Evolutionary conservation across 2,329 filamentous ascomycete species (phyloP).

Genomic region (Fusarium camptoceras): DNA sequence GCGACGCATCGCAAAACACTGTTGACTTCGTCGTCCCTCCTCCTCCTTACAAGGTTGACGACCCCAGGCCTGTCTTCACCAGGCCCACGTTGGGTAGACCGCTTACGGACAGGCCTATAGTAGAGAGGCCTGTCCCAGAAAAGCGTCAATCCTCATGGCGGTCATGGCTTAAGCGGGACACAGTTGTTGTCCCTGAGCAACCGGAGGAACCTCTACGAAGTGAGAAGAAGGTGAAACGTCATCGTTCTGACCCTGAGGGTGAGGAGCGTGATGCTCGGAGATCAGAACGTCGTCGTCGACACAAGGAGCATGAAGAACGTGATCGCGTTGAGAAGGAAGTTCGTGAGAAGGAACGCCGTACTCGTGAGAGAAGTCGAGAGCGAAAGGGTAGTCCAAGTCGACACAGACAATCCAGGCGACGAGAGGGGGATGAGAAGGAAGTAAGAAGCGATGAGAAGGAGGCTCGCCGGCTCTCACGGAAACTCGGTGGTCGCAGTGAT

Average conservation of each 20-base stretch:
- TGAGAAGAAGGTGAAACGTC: conserved; percentile 14
- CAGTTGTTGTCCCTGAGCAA: conserved; percentile 13
- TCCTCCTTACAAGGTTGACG: conserved; percentile 29
- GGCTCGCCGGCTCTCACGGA: conserved; percentile 21
- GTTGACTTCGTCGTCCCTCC: conserved; percentile 24
- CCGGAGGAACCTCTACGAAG: conserved; percentile 13
- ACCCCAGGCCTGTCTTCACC: conserved; percentile 17
- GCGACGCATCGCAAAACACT: conserved; percentile 26
- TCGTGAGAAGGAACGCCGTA: conserved; percentile 18
- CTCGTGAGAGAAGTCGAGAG: conserved; percentile 22
- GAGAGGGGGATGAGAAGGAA: conserved; percentile 14
- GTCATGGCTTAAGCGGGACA: conserved; percentile 25
- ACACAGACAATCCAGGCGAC: conserved; percentile 20
- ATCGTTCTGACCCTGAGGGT: conserved; percentile 12
- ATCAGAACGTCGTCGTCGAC: conserved; percentile 24
- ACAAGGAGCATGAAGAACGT: conserved; percentile 22
- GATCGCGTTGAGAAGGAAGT: conserved; percentile 10
- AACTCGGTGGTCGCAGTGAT: conserved; percentile 2
- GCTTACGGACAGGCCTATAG: conserved; percentile 25
- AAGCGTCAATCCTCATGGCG: conserved; percentile 31
- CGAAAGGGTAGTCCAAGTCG: conserved; percentile 16
- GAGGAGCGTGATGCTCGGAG: conserved; percentile 25
- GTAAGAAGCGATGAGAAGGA: conserved; percentile 13
- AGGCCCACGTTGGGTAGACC: conserved; percentile 27
- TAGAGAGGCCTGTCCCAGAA: conserved; percentile 27